Evolutionary conservation across 2,329 filamentous ascomycete genomes (phyloP).

Genomic region (Fusarium longipes): DNA sequence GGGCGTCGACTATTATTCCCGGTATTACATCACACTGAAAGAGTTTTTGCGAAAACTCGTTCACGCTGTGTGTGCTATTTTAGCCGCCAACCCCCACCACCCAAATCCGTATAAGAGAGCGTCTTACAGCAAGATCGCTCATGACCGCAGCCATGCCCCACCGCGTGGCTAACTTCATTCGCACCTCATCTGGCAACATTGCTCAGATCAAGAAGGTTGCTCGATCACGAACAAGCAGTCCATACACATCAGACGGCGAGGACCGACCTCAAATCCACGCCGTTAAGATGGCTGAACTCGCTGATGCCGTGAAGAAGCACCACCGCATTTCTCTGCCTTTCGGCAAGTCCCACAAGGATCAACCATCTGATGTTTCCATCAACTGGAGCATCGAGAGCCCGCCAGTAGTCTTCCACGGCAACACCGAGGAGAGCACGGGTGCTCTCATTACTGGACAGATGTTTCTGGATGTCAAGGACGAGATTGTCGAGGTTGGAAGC

Average conservation of each 20-base stretch:
- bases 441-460: slow-evolving; percentile 88
- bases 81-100: slow-evolving; percentile 34
- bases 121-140: slow-evolving; percentile 35
- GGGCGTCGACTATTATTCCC: slow-evolving; percentile 19
- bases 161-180: slow-evolving; percentile 67
- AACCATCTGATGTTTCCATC: slow-evolving; percentile 57
- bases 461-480: slow-evolving; percentile 76
- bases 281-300: slow-evolving; percentile 55
- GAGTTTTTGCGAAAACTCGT: slow-evolving; percentile 35
- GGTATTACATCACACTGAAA: slow-evolving; percentile 37
- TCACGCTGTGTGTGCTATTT: slow-evolving; percentile 20
- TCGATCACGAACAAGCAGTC: slow-evolving; percentile 49
- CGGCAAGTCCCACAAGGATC: slow-evolving; percentile 58
- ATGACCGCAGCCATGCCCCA: slow-evolving; percentile 62
- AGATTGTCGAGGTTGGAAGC: slow-evolving; percentile 72
- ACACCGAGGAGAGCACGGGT: slow-evolving; percentile 79
- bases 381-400: slow-evolving; percentile 82
- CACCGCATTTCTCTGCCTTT: slow-evolving; percentile 57
- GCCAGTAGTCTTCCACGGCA: slow-evolving; percentile 85
- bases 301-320: slow-evolving; percentile 56
- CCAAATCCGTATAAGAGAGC: slow-evolving; percentile 18
- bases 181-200: slow-evolving; percentile 66
- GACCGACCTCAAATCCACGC: slow-evolving; percentile 46
- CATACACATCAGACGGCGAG: slow-evolving; percentile 53
- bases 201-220: slow-evolving; percentile 60